Percentiles rank a stretch among this genome's conserved stretches.
These are phyloP conservation scores for Camellia lanceoleosa DNA, from an alignment of 148 eudicot genomes.

Conservation along the genomic window DNA sequence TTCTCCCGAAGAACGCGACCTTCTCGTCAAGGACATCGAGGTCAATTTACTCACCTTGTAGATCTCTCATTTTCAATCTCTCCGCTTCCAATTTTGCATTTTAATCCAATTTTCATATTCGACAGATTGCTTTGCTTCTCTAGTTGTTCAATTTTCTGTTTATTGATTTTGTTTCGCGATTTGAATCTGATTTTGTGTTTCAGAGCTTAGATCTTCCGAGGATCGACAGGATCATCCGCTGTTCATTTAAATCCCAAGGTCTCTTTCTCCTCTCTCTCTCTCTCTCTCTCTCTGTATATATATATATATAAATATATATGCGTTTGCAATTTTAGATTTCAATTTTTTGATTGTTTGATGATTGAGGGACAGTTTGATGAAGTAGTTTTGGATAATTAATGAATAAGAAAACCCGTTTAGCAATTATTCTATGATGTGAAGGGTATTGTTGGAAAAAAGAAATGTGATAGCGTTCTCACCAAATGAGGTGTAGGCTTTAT, in stretches of 20 bases:
- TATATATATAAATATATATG: not conserved
- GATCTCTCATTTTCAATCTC: not conserved
- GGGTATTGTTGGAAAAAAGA: too few species aligned
- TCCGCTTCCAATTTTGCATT: conserved; percentile 1
- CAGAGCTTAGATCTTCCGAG: conserved; percentile 81
- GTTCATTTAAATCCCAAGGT: conserved; percentile 94
- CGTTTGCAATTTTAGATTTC: not conserved
- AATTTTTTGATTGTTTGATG: not conserved
- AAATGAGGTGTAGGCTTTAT: too few species aligned
- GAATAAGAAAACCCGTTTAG: too few species aligned
- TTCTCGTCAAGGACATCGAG: conserved; percentile 79
- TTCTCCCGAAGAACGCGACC: conserved; percentile 57
- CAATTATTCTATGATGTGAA: too few species aligned
- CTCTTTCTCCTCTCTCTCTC: not conserved
- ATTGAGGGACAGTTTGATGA: not conserved
- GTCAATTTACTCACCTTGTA: conserved; percentile 24
- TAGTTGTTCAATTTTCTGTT: not conserved
- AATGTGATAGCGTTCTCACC: too few species aligned
- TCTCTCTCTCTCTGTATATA: not conserved
- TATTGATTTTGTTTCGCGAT: not conserved
- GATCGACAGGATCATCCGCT: conserved; percentile 87
- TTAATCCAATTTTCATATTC: not conserved
- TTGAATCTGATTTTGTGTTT: conserved; percentile 14
- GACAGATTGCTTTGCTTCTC: conserved; percentile 3
- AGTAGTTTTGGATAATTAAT: too few species aligned